These are phyloP conservation scores for Anethum foeniculum DNA, from an alignment of 140 eudicot species.

Conservation along the genomic window DNA sequence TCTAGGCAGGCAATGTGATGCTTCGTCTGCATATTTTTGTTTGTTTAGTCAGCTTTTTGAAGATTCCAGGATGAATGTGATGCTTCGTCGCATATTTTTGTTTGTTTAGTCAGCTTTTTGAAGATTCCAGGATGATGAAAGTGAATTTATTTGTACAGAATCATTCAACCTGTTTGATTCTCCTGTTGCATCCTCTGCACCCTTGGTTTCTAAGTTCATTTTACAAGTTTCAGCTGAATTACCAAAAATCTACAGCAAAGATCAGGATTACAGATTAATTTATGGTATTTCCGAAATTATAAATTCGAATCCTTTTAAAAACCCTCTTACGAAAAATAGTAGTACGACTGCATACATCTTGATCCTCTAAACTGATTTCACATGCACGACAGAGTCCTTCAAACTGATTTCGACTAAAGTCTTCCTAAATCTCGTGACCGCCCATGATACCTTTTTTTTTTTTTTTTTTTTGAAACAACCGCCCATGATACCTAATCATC, in stretches of 20 bases:
- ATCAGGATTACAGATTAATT: too few species aligned
- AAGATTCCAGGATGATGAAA: background rate
- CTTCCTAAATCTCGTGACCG: too few species aligned
- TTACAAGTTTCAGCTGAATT: background rate
- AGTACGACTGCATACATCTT: background rate
- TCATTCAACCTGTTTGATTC: background rate
- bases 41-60: background rate
- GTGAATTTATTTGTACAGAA: background rate
- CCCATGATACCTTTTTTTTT: too few species aligned
- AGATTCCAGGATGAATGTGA: background rate
- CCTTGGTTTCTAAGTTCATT: background rate
- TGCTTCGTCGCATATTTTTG: background rate
- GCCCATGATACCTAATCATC: too few species aligned
- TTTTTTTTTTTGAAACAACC: too few species aligned
- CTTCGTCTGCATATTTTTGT: background rate
- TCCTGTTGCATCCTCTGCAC: background rate
- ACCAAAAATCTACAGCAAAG: background rate
- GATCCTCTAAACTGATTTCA: too few species aligned
- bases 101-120: background rate
- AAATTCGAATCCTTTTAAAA: too few species aligned
- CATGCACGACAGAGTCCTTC: too few species aligned
- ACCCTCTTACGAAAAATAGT: background rate
- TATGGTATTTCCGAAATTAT: background rate
- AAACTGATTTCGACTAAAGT: too few species aligned
- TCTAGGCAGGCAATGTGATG: background rate